Percentiles rank a stretch among this genome's conserved stretches.
Evolutionary conservation across 371 early-diverging fungal genomes (phyloP).

Genomic region (Mucor circinelloides): DNA sequence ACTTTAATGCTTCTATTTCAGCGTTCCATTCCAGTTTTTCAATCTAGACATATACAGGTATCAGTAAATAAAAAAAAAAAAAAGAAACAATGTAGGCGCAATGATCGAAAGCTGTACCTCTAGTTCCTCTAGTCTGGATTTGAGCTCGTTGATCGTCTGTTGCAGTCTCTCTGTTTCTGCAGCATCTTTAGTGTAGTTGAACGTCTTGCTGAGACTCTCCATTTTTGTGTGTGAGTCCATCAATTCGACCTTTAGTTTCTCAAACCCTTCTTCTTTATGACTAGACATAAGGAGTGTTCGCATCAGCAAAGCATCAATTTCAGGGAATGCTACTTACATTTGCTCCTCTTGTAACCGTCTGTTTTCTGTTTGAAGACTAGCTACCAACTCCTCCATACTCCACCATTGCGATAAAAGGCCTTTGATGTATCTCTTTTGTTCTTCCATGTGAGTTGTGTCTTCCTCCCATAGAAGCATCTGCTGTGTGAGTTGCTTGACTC

Average conservation of each 20-base stretch:
- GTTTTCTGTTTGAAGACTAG: conserved; percentile 42
- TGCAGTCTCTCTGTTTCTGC: conserved; percentile 20
- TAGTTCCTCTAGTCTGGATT: conserved; percentile 23
- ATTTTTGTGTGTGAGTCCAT: conserved; percentile 9
- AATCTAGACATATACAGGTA: conserved; percentile 10
- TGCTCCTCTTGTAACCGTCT: conserved; percentile 19
- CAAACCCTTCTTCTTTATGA: conserved; percentile 18
- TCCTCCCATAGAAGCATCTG: conserved; percentile 60
- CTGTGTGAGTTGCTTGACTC: conserved; percentile 59
- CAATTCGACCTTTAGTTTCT: conserved; percentile 16
- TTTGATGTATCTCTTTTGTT: conserved; percentile 48
- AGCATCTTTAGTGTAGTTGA: not conserved
- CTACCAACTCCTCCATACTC: conserved; percentile 46
- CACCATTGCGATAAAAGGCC: conserved; percentile 46
- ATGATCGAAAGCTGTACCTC: conserved; percentile 23
- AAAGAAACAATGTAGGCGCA: not conserved
- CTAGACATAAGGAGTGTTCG: conserved; percentile 1
- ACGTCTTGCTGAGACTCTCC: conserved; percentile 7
- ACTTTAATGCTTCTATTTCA: conserved; percentile 17
- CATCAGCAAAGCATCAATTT: not conserved
- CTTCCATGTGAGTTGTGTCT: conserved; percentile 42
- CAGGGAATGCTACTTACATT: conserved; percentile 14
- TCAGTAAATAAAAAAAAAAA: not conserved
- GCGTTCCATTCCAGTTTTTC: conserved; percentile 35
- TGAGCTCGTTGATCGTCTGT: conserved; percentile 20